Evolutionary conservation across 306 rosid genomes (phyloP), one percentile per base, ranked within the genome.

Genomic region (Rubus parviflorus): DNA sequence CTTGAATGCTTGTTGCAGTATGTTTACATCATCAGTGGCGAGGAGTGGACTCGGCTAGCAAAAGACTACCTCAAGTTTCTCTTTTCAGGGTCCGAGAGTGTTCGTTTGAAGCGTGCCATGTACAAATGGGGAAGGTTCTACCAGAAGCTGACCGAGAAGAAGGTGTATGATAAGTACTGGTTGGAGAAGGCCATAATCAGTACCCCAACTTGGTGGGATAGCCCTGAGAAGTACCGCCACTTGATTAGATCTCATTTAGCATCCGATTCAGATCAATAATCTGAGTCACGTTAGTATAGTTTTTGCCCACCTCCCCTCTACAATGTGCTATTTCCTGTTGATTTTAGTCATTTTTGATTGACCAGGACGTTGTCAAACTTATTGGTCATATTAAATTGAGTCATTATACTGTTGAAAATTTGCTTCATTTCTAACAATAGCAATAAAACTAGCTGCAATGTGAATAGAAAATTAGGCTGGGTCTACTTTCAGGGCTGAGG

Each of bases 1-100:
- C 53, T 43, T 20, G 14, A 42, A 30, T 70, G 7, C 57, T 53
- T 76, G 38, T 48, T 25, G 82, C 97, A 94, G 98, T 94, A 94
- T 76, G 67, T 87, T 37, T 92, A 74, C 79, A 88, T 87, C 78
- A 86, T 92, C 58, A 81, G 10, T 38, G 97, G 98, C 13, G 83
- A 88, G 80, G 97, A 94, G 82, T 77, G 87, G 41, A 46, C 82
- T 42, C 84, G 83, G 79, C 91, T 94, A 56, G 80, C 82, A 1
- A 89, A 80, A 85, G 97, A 92, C 83, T 88, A 86, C 83, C 47
- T 89, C 82, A 92, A 68, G 85, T 95, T 82, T 86, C 30, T 87
- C 14, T 79, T 77, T 61, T 84, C 88, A 43, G 94, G 91, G 70
- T 75, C 75, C n/a, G 79, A 81, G 75, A 95, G 97, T 77, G 73